Conservation (phyloP, 2,329 filamentous ascomycete species). For the Aschersonia sp. region DNA sequence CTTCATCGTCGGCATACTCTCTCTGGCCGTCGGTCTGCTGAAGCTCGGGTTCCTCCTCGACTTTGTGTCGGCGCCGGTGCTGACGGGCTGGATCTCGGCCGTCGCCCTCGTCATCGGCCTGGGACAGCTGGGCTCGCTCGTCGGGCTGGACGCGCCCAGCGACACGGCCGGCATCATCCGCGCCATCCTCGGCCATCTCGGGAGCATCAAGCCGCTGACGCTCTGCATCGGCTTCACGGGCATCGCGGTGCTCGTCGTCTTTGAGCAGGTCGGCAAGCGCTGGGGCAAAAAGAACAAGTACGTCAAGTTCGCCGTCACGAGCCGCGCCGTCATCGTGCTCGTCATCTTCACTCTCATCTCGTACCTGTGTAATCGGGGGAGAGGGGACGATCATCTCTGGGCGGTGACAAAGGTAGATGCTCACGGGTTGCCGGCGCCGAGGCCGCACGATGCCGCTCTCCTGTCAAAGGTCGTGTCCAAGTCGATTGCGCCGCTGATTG, state of each 20-base stretch:
- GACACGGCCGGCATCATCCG: slow-evolving; percentile 43
- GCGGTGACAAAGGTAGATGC: slow-evolving; percentile 42
- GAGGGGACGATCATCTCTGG: slow-evolving; percentile 33
- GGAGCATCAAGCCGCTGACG: slow-evolving; percentile 41
- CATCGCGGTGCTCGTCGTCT: slow-evolving; percentile 37
- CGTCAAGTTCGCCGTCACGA: slow-evolving; percentile 44
- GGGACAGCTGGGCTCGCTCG: slow-evolving; percentile 47
- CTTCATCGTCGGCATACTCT: slow-evolving; percentile 48
- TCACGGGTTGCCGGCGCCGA: slow-evolving; percentile 35
- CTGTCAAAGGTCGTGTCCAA: slow-evolving; percentile 37
- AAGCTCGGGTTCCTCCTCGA: slow-evolving; percentile 52
- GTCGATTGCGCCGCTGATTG: slow-evolving; percentile 46
- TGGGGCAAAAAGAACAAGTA: slow-evolving; percentile 44
- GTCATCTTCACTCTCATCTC: slow-evolving; percentile 49
- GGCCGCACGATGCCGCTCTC: slow-evolving; percentile 29
- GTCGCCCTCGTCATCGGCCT: slow-evolving; percentile 52
- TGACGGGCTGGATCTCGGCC: slow-evolving; percentile 52
- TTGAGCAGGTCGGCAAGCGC: slow-evolving; percentile 42
- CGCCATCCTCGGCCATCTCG: slow-evolving; percentile 41
- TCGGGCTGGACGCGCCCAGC: slow-evolving; percentile 38
- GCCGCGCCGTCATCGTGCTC: slow-evolving; percentile 44
- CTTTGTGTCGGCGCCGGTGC: slow-evolving; percentile 49
- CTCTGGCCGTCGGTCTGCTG: slow-evolving; percentile 42
- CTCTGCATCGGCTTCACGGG: slow-evolving; percentile 44
- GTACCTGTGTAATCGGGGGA: slow-evolving; percentile 44